Conservation (phyloP, 2,329 filamentous ascomycete species). For the Neofusicoccum sp. region DNA sequence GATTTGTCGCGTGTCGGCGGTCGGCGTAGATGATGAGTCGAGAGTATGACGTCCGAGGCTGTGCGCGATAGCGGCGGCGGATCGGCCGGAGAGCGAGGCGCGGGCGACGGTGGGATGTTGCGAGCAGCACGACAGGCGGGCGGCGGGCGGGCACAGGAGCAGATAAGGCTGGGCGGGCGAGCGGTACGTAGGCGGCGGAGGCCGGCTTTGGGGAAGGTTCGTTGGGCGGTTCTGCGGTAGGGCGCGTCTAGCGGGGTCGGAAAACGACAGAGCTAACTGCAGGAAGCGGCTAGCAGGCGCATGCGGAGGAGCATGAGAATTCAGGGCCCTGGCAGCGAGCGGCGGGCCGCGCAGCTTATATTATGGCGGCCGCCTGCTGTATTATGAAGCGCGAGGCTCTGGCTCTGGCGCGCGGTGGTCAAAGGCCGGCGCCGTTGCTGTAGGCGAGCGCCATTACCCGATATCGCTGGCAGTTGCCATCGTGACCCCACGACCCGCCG, state of each 20-base stretch:
- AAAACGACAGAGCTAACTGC: constrained; percentile 2
- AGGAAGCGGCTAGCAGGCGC: constrained; percentile 7
- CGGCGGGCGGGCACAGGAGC: not conserved
- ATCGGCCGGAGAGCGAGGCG: constrained; percentile 15
- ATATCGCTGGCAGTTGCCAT: constrained; percentile 14
- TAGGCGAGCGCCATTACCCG: constrained; percentile 17
- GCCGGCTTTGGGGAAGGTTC: constrained; percentile 8
- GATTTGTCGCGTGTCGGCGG: constrained; percentile 4
- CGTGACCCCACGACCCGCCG: constrained; percentile 8
- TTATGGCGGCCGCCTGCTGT: not conserved
- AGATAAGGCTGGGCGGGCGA: constrained; percentile 6
- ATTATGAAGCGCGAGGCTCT: constrained; percentile 10
- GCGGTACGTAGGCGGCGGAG: constrained; percentile 8
- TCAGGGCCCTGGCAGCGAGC: not conserved
- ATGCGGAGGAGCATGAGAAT: not conserved
- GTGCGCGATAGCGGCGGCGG: constrained; percentile 18
- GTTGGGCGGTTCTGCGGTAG: constrained; percentile 4
- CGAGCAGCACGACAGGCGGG: not conserved
- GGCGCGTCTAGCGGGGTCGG: constrained; percentile 14
- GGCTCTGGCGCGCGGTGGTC: not conserved
- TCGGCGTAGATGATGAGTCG: constrained; percentile 19
- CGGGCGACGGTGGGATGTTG: not conserved
- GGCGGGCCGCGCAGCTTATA: constrained; percentile 2
- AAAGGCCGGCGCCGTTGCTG: constrained; percentile 13
- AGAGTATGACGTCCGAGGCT: constrained; percentile 20